These are phyloP conservation scores for Skeletonema tropicum DNA, from an alignment of 108 stramenopile genomes.

Conservation along the genomic window DNA sequence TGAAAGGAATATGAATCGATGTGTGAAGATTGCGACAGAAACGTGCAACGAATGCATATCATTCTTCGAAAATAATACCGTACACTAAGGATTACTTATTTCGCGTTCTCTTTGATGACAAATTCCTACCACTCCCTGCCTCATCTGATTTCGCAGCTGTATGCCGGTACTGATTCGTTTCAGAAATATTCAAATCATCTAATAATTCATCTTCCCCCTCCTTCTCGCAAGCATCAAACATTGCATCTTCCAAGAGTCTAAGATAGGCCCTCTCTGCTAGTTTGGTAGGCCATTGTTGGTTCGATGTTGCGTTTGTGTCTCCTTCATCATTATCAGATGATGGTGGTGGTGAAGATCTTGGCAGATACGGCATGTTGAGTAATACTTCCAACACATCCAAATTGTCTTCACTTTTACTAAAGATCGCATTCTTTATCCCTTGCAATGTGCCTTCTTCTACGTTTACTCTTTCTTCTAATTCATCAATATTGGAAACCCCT, in stretches of 20 bases:
- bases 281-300: slow-evolving; percentile 2
- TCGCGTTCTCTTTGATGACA: not conserved
- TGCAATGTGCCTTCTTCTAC: slow-evolving; percentile 53
- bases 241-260: slow-evolving; percentile 83
- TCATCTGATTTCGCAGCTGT: not conserved
- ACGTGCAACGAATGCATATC: no score
- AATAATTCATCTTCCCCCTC: slow-evolving; percentile 74
- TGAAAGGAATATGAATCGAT: no score
- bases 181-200: slow-evolving; percentile 64
- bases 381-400: slow-evolving; percentile 66
- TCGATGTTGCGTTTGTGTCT: not conserved
- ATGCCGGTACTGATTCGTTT: not conserved
- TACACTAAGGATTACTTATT: not conserved
- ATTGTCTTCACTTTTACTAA: slow-evolving; percentile 45
- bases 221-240: slow-evolving; percentile 84
- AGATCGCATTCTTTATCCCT: slow-evolving; percentile 53
- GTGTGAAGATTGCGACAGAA: no score
- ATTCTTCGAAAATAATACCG: no score
- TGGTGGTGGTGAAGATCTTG: slow-evolving; percentile 19
- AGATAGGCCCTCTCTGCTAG: slow-evolving; percentile 70
- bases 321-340: not conserved
- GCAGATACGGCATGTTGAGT: slow-evolving; percentile 63
- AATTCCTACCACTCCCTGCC: not conserved
- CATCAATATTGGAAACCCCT: not conserved
- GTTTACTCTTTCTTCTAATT: slow-evolving; percentile 76